Percentiles rank a stretch among this genome's conserved stretches.
These are phyloP conservation scores for Stephania japonica DNA, from an alignment of 164 flowering plant species.

Conservation along the genomic window DNA sequence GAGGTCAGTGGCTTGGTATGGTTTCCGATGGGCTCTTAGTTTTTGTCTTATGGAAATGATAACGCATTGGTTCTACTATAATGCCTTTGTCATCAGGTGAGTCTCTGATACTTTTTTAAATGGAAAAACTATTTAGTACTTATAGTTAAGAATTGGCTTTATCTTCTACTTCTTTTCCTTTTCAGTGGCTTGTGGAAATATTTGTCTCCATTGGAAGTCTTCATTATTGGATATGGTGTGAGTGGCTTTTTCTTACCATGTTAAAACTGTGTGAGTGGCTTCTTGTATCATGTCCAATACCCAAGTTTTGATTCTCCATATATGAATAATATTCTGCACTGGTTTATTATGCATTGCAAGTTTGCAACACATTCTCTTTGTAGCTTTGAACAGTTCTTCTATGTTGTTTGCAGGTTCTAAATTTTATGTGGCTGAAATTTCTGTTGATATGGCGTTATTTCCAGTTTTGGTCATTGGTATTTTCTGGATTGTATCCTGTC, in stretches of 20 bases:
- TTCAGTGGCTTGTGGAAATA: conserved; percentile 75
- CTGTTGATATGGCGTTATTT: conserved; percentile 92
- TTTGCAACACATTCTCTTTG: too few species aligned
- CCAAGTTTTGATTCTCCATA: background rate
- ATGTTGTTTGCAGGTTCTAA: conserved; percentile 59
- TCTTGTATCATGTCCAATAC: background rate
- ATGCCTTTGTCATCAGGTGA: conserved; percentile 89
- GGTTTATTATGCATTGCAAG: too few species aligned
- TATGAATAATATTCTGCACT: conserved; percentile 1
- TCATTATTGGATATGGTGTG: conserved; percentile 98
- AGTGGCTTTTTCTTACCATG: conserved; percentile 26
- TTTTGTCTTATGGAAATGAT: conserved; percentile 77
- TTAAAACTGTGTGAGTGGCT: conserved; percentile 1
- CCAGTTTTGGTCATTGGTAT: conserved; percentile 93
- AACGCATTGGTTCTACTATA: conserved; percentile 77
- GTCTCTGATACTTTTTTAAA: background rate
- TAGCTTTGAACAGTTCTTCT: background rate
- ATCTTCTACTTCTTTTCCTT: conserved; percentile 10
- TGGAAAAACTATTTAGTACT: background rate
- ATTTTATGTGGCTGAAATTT: conserved; percentile 98
- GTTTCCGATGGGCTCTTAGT: conserved; percentile 68
- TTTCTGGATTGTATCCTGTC: background rate
- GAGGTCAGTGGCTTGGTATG: conserved; percentile 54
- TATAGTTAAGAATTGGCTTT: background rate
- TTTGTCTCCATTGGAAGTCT: conserved; percentile 77